Percentiles rank a stretch among this genome's conserved stretches.
phyloP scores from a whole-genome alignment of 2,329 filamentous ascomycete species.

The Ophiostoma populinum region DNA sequence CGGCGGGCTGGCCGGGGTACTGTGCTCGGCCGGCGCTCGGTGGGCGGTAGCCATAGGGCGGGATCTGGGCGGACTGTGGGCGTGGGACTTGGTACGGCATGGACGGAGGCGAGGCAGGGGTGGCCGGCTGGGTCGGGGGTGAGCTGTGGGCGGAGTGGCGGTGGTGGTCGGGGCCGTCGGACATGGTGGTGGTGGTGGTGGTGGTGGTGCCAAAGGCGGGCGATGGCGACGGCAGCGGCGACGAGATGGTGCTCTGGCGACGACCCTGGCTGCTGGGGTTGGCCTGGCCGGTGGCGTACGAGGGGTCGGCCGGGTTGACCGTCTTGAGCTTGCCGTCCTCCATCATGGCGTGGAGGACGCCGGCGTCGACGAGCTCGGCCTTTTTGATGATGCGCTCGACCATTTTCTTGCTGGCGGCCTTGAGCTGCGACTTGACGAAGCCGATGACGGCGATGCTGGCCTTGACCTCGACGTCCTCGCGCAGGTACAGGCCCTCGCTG shows the following conservation, averaged over 20 bases:
- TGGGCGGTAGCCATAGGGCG: conserved; percentile 14
- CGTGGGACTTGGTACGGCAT: conserved; percentile 25
- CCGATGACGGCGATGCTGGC: conserved; percentile 48
- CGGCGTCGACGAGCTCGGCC: conserved; percentile 50
- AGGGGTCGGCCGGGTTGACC: conserved; percentile 33
- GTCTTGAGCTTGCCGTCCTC: conserved; percentile 46
- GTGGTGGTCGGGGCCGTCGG: background rate
- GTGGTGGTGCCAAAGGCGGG: conserved; percentile 5
- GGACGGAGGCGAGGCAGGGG: conserved; percentile 15
- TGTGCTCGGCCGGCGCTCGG: conserved; percentile 18
- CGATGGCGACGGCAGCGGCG: conserved; percentile 9
- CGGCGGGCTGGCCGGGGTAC: conserved; percentile 23
- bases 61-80: conserved; percentile 16
- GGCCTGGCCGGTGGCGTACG: conserved; percentile 36
- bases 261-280: conserved; percentile 40
- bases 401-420: conserved; percentile 50
- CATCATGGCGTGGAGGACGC: conserved; percentile 49
- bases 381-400: conserved; percentile 53
- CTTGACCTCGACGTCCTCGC: conserved; percentile 54
- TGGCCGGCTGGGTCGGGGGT: background rate
- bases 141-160: background rate
- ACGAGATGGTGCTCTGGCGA: conserved; percentile 19
- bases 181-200: background rate
- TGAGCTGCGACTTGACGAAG: conserved; percentile 50
- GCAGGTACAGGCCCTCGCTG: conserved; percentile 46